A percentile compares a stretch with the other conserved stretches of the same genome.
Evolutionary conservation across 768 basidiomycete species (phyloP).

Genomic region (Trametes gibbosa): DNA sequence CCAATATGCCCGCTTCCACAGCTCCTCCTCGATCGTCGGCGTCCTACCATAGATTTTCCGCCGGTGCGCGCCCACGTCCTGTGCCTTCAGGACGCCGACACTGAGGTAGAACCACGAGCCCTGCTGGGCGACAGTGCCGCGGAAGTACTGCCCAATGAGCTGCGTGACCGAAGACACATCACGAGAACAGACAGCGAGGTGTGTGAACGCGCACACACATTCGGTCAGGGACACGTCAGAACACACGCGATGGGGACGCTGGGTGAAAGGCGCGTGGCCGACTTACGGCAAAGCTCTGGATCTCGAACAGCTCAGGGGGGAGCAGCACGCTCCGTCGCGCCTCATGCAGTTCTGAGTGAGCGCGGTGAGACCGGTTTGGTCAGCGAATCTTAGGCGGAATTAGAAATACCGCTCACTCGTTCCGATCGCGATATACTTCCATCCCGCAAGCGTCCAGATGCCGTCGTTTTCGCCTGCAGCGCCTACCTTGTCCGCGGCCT

Average conservation of each 20-base stretch:
- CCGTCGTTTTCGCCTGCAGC: conserved; percentile 29
- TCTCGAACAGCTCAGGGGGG: conserved; percentile 59
- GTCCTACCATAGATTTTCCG: conserved; percentile 33
- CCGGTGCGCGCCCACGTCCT: conserved; percentile 51
- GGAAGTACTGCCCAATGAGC: conserved; percentile 48
- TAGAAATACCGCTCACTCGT: conserved; percentile 38
- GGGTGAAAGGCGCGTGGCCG: conserved; percentile 5
- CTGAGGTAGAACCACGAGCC: conserved; percentile 45
- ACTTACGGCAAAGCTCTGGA: conserved; percentile 54
- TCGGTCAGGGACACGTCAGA: neutral
- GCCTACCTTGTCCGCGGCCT: conserved; percentile 14
- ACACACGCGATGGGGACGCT: neutral
- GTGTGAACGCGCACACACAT: neutral
- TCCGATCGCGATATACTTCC: conserved; percentile 58
- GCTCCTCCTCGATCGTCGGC: conserved; percentile 42
- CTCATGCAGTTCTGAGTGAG: conserved; percentile 46
- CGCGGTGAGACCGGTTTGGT: conserved; percentile 6
- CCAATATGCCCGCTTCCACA: conserved; percentile 54
- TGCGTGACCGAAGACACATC: conserved; percentile 20
- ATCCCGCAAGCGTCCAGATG: conserved; percentile 56
- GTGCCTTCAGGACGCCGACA: conserved; percentile 48
- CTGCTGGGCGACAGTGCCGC: conserved; percentile 43
- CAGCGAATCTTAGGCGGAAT: neutral
- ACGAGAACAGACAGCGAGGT: neutral
- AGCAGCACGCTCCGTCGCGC: conserved; percentile 49